These are phyloP conservation scores for Erythrophleum ivorense DNA, from an alignment of 331 rosid genomes.

Conservation along the genomic window DNA sequence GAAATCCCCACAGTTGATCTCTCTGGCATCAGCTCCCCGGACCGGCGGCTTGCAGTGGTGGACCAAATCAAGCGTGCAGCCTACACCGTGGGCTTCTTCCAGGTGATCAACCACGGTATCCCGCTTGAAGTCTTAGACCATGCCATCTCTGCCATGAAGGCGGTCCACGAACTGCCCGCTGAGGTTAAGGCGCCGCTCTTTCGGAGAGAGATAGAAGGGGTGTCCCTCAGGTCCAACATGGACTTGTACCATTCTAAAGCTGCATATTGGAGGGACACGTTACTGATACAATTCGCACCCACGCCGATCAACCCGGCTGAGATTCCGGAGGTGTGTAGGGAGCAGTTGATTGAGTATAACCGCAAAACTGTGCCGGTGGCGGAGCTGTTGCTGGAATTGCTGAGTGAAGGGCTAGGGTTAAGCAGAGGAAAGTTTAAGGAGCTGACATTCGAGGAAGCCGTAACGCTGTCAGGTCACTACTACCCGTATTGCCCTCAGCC, in stretches of 20 bases:
- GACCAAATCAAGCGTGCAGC: conserved; percentile 7
- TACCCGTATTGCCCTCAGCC: conserved; percentile 23
- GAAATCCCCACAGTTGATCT: conserved; percentile 1
- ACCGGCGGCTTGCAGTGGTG: not conserved
- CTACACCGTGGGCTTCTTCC: conserved; percentile 25
- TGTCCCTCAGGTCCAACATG: not conserved
- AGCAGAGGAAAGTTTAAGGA: not conserved
- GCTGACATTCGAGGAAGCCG: not conserved
- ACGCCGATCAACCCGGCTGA: not conserved
- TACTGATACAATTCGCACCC: not conserved
- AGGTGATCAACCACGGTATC: not conserved
- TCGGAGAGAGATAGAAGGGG: not conserved
- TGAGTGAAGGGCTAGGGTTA: conserved; percentile 24
- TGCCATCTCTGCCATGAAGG: not conserved
- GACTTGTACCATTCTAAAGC: not conserved
- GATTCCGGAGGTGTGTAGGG: not conserved
- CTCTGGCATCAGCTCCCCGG: not conserved
- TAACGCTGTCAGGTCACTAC: conserved; percentile 3
- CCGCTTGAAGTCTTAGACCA: not conserved
- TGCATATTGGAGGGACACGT: not conserved
- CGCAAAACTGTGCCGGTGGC: not conserved
- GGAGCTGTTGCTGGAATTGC: conserved; percentile 3
- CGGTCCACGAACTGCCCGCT: not conserved
- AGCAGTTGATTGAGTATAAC: not conserved
- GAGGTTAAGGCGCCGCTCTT: not conserved